A percentile compares a stretch with the other conserved stretches of the same genome.
These are phyloP conservation scores for Earliella scabrosa DNA, from an alignment of 1,284 basidiomycete species.

Conservation along the genomic window DNA sequence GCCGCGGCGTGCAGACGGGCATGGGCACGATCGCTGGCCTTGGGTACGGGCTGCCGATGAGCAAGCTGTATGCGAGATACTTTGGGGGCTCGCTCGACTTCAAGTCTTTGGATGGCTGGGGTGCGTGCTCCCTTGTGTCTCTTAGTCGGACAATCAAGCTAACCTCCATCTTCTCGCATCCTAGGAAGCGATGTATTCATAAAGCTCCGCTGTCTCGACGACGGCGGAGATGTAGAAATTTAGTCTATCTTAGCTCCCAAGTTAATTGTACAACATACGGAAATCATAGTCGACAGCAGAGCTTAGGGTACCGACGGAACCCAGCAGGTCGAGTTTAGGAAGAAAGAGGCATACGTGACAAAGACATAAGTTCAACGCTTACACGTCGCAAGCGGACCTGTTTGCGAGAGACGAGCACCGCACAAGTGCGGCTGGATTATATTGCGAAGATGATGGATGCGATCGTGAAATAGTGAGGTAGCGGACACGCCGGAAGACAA, in stretches of 20 bases:
- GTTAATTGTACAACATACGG: constrained; percentile 14
- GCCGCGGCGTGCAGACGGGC: constrained; percentile 74
- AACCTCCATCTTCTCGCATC: neutral
- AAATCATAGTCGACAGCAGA: neutral
- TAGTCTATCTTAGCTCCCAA: constrained; percentile 19
- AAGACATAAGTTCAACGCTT: neutral
- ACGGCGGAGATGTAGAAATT: constrained; percentile 58
- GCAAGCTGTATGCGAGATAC: constrained; percentile 80
- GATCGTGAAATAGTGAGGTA: constrained; percentile 26
- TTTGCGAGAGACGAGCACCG: constrained; percentile 14
- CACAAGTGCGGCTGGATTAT: constrained; percentile 28
- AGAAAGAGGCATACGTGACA: neutral
- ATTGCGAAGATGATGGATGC: constrained; percentile 39
- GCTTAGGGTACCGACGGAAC: neutral
- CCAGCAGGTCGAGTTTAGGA: neutral
- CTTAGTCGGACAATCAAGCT: neutral
- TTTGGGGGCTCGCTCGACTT: constrained; percentile 82
- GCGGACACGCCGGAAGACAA: constrained; percentile 18
- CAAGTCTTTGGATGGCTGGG: constrained; percentile 81
- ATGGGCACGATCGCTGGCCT: constrained; percentile 82
- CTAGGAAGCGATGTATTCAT: constrained; percentile 78
- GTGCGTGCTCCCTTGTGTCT: constrained; percentile 41
- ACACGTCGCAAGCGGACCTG: neutral
- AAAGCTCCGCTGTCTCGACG: constrained; percentile 73
- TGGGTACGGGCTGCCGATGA: constrained; percentile 88